Conservation (phyloP, 2,329 filamentous ascomycete species). For the Penicillium freii region DNA sequence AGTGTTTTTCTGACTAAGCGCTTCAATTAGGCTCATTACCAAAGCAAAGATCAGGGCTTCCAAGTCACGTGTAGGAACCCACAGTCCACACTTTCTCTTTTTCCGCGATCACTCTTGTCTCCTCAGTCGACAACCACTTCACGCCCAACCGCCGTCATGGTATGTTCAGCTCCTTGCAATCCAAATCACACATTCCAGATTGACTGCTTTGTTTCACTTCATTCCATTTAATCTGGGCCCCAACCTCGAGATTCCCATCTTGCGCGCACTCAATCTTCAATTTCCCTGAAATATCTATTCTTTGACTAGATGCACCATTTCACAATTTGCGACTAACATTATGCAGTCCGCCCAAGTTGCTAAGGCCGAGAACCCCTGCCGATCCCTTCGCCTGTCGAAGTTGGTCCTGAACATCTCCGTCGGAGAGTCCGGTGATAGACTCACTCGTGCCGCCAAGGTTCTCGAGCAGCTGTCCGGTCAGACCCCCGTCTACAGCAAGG, state of each 20-base stretch:
- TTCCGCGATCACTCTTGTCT: conserved; percentile 31
- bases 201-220: background rate
- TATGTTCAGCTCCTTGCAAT: conserved; percentile 34
- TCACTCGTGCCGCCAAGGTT: conserved; percentile 99
- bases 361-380: conserved; percentile 97
- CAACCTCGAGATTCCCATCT: background rate
- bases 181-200: background rate
- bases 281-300: conserved; percentile 3
- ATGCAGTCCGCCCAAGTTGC: conserved; percentile 64
- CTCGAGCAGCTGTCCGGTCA: conserved; percentile 99
- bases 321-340: conserved; percentile 20
- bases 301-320: conserved; percentile 12
- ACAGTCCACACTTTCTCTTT: conserved; percentile 38
- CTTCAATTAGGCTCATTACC: background rate
- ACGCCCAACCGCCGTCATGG: conserved; percentile 52
- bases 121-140: conserved; percentile 39
- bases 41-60: conserved; percentile 8
- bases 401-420: conserved; percentile 99
- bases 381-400: conserved; percentile 99
- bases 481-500: conserved; percentile 99
- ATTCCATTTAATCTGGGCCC: background rate
- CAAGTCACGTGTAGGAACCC: conserved; percentile 18
- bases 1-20: background rate
- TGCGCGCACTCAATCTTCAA: conserved; percentile 8
- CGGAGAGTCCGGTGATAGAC: conserved; percentile 99